Percentiles rank a stretch among this genome's conserved stretches.
These are phyloP conservation scores for Geranomyces variabilis DNA, from an alignment of 192 early-diverging fungal species.

Conservation along the genomic window DNA sequence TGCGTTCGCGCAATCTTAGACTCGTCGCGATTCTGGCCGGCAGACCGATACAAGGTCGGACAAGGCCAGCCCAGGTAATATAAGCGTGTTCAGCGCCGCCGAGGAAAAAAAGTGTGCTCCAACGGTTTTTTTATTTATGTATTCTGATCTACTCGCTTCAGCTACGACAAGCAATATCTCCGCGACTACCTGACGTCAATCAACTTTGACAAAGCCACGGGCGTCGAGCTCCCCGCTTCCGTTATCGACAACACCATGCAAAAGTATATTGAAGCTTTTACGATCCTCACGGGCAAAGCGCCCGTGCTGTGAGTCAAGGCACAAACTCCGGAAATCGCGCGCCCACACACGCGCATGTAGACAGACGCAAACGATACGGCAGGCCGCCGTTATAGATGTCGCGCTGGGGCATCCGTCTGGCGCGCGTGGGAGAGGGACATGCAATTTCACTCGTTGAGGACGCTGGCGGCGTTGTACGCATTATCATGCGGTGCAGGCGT, in stretches of 20 bases:
- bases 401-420: too few relatives aligned
- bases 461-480: not conserved
- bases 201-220: constrained; percentile 82
- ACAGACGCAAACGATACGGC: too few relatives aligned
- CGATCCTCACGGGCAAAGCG: constrained; percentile 68
- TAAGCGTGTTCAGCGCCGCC: too few relatives aligned
- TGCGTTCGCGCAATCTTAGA: too few relatives aligned
- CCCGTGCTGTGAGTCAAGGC: constrained; percentile 21
- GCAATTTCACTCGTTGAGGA: not conserved
- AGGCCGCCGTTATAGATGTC: too few relatives aligned
- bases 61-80: constrained; percentile 68
- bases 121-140: not conserved
- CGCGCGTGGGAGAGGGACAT: not conserved
- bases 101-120: too few relatives aligned
- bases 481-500: not conserved
- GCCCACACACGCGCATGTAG: too few relatives aligned
- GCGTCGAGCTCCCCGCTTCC: constrained; percentile 83
- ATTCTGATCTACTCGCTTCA: constrained; percentile 5
- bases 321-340: too few relatives aligned
- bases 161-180: constrained; percentile 98
- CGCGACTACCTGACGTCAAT: constrained; percentile 89
- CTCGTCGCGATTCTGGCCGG: constrained; percentile 98
- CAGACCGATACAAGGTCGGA: constrained; percentile 77
- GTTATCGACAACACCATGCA: constrained; percentile 83
- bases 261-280: constrained; percentile 91